A percentile compares a stretch with the other conserved stretches of the same genome.
These are phyloP conservation scores for Coffea canephora DNA, from an alignment of 257 asterid species.

Conservation along the genomic window DNA sequence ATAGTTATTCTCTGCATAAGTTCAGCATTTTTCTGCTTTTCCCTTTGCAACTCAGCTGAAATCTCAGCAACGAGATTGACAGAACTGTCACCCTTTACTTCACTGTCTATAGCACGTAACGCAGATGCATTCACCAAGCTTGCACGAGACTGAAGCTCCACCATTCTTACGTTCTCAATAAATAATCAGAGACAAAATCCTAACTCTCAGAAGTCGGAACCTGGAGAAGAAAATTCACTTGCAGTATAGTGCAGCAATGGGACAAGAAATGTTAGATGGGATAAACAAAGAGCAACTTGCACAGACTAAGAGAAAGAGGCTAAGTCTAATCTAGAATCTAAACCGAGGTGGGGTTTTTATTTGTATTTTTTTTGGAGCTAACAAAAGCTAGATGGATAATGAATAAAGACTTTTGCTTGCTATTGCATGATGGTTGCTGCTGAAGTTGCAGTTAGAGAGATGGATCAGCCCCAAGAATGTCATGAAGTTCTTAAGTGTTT, in stretches of 20 bases:
- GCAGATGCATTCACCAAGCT: conserved; percentile 17
- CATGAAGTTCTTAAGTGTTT: background rate
- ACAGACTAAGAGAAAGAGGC: too few relatives aligned
- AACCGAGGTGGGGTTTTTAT: too few relatives aligned
- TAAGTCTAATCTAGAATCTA: too few relatives aligned
- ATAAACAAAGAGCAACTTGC: background rate
- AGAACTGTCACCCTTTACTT: conserved; percentile 17
- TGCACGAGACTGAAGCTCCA: conserved; percentile 8
- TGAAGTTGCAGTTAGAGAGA: background rate
- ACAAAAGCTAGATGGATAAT: background rate
- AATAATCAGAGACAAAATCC: background rate
- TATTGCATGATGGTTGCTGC: too few relatives aligned
- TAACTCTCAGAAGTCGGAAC: background rate
- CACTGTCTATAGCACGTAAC: conserved; percentile 3
- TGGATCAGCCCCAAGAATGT: too few relatives aligned
- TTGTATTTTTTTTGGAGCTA: background rate
- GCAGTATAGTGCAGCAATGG: background rate
- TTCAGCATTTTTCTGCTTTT: conserved; percentile 24
- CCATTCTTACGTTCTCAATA: background rate
- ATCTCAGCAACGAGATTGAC: conserved; percentile 18
- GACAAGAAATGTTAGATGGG: background rate
- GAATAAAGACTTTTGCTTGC: too few relatives aligned
- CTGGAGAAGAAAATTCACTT: too few relatives aligned
- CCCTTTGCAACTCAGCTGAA: conserved; percentile 30
- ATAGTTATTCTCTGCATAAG: conserved; percentile 23